These are phyloP conservation scores for Dactylellina leptospora DNA, from an alignment of 2,329 filamentous ascomycete genomes.

Conservation along the genomic window DNA sequence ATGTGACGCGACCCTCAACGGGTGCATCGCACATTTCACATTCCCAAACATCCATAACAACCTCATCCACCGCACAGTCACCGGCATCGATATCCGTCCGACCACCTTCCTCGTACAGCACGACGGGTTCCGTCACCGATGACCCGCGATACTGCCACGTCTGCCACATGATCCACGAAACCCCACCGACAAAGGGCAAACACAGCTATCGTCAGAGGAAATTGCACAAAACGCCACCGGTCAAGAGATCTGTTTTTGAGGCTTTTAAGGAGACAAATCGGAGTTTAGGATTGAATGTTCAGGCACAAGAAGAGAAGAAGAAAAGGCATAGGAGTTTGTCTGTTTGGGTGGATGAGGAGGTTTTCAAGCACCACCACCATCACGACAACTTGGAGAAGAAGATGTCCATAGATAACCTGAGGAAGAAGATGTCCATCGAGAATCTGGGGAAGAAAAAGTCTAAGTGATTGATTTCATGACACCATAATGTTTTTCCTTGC, in stretches of 20 bases:
- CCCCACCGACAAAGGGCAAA: slow-evolving; percentile 21
- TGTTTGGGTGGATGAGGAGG: slow-evolving; percentile 32
- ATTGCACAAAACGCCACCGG: slow-evolving; percentile 32
- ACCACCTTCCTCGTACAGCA: slow-evolving; percentile 39
- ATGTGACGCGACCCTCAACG: slow-evolving; percentile 41
- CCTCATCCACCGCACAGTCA: slow-evolving; percentile 23
- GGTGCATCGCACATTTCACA: slow-evolving; percentile 37
- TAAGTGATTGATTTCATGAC: not conserved
- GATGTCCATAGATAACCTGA: slow-evolving; percentile 21
- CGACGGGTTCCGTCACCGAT: slow-evolving; percentile 18
- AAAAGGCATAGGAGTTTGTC: slow-evolving; percentile 42
- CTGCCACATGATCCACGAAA: slow-evolving; percentile 50
- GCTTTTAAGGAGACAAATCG: slow-evolving; percentile 48
- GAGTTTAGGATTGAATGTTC: slow-evolving; percentile 27
- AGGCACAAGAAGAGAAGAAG: slow-evolving; percentile 29
- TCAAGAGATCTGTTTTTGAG: slow-evolving; percentile 37
- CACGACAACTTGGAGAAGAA: slow-evolving; percentile 20
- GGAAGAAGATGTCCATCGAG: too few relatives aligned
- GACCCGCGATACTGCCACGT: slow-evolving; percentile 46
- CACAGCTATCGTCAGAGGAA: slow-evolving; percentile 37
- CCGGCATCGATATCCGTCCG: slow-evolving; percentile 29
- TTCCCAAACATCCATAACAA: slow-evolving; percentile 36
- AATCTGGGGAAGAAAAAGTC: not conserved
- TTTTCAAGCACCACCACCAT: slow-evolving; percentile 13
- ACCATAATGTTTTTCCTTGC: not conserved